Evolutionary conservation across 257 asterid genomes (phyloP), one percentile per base, ranked within the genome.

Genomic region (Ajuga chamaepitys): DNA sequence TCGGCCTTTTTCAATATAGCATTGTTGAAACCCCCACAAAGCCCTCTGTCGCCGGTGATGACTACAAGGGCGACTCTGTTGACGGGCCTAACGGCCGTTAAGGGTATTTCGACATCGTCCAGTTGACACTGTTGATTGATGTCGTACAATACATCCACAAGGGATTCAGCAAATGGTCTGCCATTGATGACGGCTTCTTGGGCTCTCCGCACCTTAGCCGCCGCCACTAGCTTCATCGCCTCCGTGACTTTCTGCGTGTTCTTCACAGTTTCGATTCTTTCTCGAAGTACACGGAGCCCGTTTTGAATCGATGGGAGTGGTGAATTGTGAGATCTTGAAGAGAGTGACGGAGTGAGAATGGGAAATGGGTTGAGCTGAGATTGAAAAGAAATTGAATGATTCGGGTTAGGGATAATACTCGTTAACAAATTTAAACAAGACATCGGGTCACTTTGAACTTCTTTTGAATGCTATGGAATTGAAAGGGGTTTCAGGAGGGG

Each of bases 161-260:
- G 87, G 58, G 88, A 70, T 69, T 85, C 89, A 5, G 95, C 73
- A 37, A 88, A 88, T 7, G 96, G 96, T 54, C 91, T 59, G 2
- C 88, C 82, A 26, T 66, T 82, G 8, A 86, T 68, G 41, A 81
- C 95, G 1, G 95, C 88, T 73, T 88, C 95, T 66, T 88, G 96
- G 26, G 96, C 95, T 64, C 76, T 65, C 60, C 96, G 80, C 18
- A 88, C 83, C 75, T 81, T 88, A 4, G 96, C 89, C 13, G 92
- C 96, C 22, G 95, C 83, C 3, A 88, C 94, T 24, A 88, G 70
- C 25, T 84, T 84, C 96, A 82, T 88, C 4, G 88, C 91, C 74
- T 88, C 95, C 17, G 95, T 79, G 52, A 86, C 64, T 64, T 88
- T 88, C 12, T 86, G 89, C 18, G 85, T 81, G 70, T 71, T 86